phyloP scores from a whole-genome alignment of 768 basidiomycete genomes.

The Hortiboletus flavorubellus region DNA sequence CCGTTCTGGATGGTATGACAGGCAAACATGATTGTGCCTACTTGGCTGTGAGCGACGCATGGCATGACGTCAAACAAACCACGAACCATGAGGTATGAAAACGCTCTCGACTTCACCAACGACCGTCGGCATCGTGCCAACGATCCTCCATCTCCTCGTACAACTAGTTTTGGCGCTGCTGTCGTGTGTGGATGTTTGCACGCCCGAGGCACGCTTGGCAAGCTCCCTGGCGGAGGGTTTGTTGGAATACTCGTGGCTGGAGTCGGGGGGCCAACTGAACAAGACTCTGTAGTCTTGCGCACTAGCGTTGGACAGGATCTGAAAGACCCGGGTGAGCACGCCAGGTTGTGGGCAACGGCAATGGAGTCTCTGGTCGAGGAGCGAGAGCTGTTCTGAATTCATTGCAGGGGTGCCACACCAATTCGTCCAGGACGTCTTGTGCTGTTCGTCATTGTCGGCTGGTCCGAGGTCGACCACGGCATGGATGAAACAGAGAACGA shows the following conservation, averaged over 20 bases:
- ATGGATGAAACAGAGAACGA: slow-evolving; percentile 87
- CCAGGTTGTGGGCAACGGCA: slow-evolving; percentile 50
- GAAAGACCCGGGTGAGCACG: slow-evolving; percentile 65
- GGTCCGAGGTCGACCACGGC: slow-evolving; percentile 70
- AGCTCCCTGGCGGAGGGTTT: slow-evolving; percentile 44
- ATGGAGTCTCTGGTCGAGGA: slow-evolving; percentile 58
- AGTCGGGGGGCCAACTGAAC: slow-evolving; percentile 76
- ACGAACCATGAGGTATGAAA: slow-evolving; percentile 84
- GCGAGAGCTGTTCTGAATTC: slow-evolving; percentile 51
- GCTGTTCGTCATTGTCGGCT: slow-evolving; percentile 68
- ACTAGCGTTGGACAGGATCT: slow-evolving; percentile 60
- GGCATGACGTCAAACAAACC: slow-evolving; percentile 35
- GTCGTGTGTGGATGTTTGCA: slow-evolving; percentile 49
- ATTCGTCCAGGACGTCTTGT: slow-evolving; percentile 79
- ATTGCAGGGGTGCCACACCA: slow-evolving; percentile 83
- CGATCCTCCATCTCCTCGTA: slow-evolving; percentile 77
- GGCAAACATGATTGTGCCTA: slow-evolving; percentile 40
- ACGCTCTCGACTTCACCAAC: slow-evolving; percentile 76
- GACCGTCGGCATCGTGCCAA: slow-evolving; percentile 58
- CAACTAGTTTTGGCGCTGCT: slow-evolving; percentile 83
- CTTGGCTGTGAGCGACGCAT: slow-evolving; percentile 24
- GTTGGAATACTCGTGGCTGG: slow-evolving; percentile 36
- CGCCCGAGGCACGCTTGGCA: slow-evolving; percentile 61
- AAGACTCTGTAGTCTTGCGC: slow-evolving; percentile 53
- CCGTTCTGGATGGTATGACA: slow-evolving; percentile 34